Percentiles rank a stretch among this genome's conserved stretches.
phyloP scores from a whole-genome alignment of 179 eudicot genomes.

The Amaranthus tricolor region DNA sequence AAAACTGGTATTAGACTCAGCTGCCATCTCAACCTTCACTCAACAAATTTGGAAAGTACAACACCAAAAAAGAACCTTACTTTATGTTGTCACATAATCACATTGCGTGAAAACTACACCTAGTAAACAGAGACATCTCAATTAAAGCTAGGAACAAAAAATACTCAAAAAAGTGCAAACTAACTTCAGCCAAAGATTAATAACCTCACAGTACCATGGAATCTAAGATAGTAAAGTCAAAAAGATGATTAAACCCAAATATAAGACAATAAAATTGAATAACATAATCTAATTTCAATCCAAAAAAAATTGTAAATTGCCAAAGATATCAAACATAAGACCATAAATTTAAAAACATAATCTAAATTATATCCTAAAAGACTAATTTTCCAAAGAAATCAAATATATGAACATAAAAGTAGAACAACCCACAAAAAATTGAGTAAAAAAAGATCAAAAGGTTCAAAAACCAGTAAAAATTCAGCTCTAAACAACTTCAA shows the following conservation, averaged over 20 bases:
- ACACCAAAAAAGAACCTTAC: constrained; percentile 5
- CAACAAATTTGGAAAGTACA: constrained; percentile 16
- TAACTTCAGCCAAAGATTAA: background rate
- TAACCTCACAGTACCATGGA: background rate
- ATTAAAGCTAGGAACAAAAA: constrained; percentile 13
- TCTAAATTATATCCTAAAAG: background rate
- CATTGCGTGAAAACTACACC: constrained; percentile 28
- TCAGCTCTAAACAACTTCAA: constrained; percentile 8
- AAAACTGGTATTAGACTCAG: constrained; percentile 57
- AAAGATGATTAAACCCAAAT: background rate
- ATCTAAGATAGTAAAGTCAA: background rate
- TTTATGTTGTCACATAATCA: constrained; percentile 28
- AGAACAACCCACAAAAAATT: constrained; percentile 15
- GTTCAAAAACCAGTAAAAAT: constrained; percentile 13
- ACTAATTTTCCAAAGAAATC: constrained; percentile 3
- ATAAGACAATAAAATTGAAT: background rate
- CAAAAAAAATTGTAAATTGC: background rate
- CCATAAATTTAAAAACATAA: background rate
- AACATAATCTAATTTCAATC: constrained; percentile 11
- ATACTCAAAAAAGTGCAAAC: background rate
- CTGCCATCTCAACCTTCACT: constrained; percentile 43
- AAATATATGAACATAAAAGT: background rate
- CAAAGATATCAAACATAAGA: constrained; percentile 12
- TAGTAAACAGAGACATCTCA: constrained; percentile 21
- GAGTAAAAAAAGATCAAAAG: background rate